Base-by-base conservation (phyloP, 169 alveolate species). In the Cystoisospora suis region DNA sequence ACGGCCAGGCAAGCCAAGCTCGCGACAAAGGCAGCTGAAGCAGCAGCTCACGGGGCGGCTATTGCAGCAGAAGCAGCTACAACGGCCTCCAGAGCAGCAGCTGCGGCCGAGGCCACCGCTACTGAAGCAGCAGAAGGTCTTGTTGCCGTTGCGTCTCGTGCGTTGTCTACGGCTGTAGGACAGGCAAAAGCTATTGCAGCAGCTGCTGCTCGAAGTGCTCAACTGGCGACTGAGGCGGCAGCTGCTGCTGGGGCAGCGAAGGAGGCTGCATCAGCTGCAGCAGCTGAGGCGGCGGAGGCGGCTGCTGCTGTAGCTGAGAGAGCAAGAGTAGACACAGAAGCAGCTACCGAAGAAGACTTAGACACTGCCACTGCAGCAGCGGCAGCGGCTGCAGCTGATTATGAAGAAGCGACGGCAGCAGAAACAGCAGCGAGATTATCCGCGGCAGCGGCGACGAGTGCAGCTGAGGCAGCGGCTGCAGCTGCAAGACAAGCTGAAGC, bases 11-110 rank as follows among this genome's bases (percentile, higher is more conserved):
- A 72, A 53, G 83, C 83, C 38, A n/a, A 72, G 0, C 83, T 72
- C 83, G 83, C 83, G 27, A 72, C 83, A 4, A 72, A 72, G 53
- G 83, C 83, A 12, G 83, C 83, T 0, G 83, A 72, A 53, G 83
- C 83, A 0, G 83, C 83, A 12, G 83, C 83, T 17, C 83, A 72
- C 83, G 83, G 83, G 7, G 83, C 83, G 3, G 47, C 83, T 46
- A 34, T 72, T 56, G 83, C 83, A 2, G 83, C 83, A 38, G 83
- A 72, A 38, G 83, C 83, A 6, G 83, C 83, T 12, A 38, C 83
- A n/a, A 72, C 83, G 0, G 83, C 83, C 27, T 34, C 83, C 46
- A 46, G 83, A 0, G 83, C 83, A 0, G 83, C 83, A 2, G 83
- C 83, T 3, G 83, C 83, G 17, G 83, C 83, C 29, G 83, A 72